Evolutionary conservation across 768 basidiomycete species (phyloP).

Genomic region (Pisolithus sp.): DNA sequence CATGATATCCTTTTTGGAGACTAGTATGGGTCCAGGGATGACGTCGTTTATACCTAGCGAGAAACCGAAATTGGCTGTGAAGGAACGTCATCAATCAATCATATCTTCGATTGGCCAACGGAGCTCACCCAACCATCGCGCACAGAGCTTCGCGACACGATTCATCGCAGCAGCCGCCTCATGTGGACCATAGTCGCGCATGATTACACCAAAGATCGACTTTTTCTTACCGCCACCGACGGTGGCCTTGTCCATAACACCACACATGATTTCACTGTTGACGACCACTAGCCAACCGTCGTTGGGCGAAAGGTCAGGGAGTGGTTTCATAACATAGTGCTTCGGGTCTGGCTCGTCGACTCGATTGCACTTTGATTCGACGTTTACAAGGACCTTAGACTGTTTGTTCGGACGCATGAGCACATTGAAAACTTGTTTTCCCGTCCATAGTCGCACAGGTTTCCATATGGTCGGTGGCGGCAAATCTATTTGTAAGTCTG

Average conservation of each 20-base stretch:
- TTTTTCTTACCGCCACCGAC: constrained; percentile 99
- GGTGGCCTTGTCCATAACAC: constrained; percentile 97
- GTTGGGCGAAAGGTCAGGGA: constrained; percentile 87
- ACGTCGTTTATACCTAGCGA: constrained; percentile 98
- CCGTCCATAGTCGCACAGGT: constrained; percentile 91
- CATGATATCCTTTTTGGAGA: constrained; percentile 72
- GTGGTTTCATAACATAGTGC: constrained; percentile 60
- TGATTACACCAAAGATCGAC: constrained; percentile 95
- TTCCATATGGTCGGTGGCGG: constrained; percentile 95
- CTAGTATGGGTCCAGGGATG: constrained; percentile 85
- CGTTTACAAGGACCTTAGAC: constrained; percentile 83
- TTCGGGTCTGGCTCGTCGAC: constrained; percentile 65
- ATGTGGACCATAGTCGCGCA: constrained; percentile 93
- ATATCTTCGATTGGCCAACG: not conserved
- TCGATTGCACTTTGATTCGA: constrained; percentile 93
- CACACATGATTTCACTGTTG: constrained; percentile 99
- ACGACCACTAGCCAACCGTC: constrained; percentile 97
- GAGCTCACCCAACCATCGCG: constrained; percentile 81
- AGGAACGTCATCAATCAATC: constrained; percentile 7
- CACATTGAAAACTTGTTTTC: constrained; percentile 97
- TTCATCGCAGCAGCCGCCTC: constrained; percentile 96
- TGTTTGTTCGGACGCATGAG: constrained; percentile 90
- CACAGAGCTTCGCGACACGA: constrained; percentile 89
- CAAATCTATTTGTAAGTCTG: constrained; percentile 86
- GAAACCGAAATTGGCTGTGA: constrained; percentile 90